A percentile compares a stretch with the other conserved stretches of the same genome.
These are phyloP conservation scores for Camelina neglecta DNA, from an alignment of 345 rosid genomes.

Conservation along the genomic window DNA sequence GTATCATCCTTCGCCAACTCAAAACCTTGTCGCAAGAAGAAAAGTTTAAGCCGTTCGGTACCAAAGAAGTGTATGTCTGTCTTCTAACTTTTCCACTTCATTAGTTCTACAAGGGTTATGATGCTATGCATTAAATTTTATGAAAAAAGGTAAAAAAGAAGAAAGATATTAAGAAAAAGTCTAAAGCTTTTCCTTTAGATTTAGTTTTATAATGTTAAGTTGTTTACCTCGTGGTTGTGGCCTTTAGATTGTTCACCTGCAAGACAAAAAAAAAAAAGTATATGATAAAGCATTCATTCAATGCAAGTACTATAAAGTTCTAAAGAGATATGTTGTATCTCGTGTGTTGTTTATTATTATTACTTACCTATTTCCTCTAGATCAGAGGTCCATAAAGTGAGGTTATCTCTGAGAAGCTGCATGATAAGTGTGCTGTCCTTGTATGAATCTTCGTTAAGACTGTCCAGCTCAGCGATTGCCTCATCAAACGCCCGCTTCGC, in stretches of 20 bases:
- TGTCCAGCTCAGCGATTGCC: slow-evolving; percentile 84
- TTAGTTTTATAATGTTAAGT: neutral
- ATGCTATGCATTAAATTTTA: neutral
- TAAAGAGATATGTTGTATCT: neutral
- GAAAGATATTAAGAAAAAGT: neutral
- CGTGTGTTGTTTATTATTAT: slow-evolving; percentile 13
- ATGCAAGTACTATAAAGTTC: slow-evolving; percentile 17
- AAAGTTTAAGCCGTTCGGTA: neutral
- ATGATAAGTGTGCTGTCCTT: slow-evolving; percentile 89
- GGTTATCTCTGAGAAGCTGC: slow-evolving; percentile 93
- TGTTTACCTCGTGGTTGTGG: slow-evolving; percentile 59
- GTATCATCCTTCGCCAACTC: neutral
- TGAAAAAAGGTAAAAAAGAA: neutral
- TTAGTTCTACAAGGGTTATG: slow-evolving; percentile 1
- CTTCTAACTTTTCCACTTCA: slow-evolving; percentile 12
- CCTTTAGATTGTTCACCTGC: slow-evolving; percentile 67
- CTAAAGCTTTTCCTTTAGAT: slow-evolving; percentile 13
- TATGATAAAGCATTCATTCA: slow-evolving; percentile 17
- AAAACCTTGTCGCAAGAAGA: slow-evolving; percentile 18
- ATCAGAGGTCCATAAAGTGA: slow-evolving; percentile 85
- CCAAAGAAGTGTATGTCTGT: slow-evolving; percentile 14
- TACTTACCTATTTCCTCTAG: slow-evolving; percentile 81
- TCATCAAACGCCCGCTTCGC: slow-evolving; percentile 92
- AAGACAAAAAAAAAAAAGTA: slow-evolving; percentile 26
- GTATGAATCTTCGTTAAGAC: slow-evolving; percentile 86